Evolutionary conservation across 208 protist species (phyloP).

Genomic region (Angomonas ambiguus): DNA sequence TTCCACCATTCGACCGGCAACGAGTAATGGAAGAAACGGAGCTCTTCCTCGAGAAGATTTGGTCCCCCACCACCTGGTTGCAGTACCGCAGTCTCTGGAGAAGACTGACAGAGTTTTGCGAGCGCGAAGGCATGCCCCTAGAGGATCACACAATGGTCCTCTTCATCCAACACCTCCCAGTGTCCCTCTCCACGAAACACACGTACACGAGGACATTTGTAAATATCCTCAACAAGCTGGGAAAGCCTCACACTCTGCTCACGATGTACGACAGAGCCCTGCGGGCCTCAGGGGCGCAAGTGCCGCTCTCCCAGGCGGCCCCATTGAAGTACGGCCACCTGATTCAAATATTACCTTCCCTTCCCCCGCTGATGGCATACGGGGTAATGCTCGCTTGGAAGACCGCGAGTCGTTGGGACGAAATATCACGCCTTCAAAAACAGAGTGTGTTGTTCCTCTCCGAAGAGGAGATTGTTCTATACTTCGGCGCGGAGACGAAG

Average conservation of each 20-base stretch:
- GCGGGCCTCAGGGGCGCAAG: not conserved
- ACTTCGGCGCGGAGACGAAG: conserved; percentile 16
- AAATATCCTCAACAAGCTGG: conserved; percentile 14
- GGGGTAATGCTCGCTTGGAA: conserved; percentile 14
- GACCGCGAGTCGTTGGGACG: conserved; percentile 18
- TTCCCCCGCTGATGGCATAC: not conserved
- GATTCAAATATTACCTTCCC: not conserved
- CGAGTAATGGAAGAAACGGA: no score
- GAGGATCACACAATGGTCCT: no score
- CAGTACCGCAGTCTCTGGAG: no score
- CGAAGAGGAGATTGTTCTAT: not conserved
- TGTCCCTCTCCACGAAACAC: conserved; percentile 6
- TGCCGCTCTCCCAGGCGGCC: not conserved
- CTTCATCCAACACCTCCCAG: conserved; percentile 7
- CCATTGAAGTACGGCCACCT: conserved; percentile 9
- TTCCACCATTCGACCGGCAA: no score
- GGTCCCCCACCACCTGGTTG: no score
- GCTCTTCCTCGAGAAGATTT: no score
- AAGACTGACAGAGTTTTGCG: no score
- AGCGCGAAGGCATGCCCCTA: no score
- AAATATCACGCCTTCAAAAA: not conserved
- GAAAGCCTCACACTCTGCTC: not conserved
- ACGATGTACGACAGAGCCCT: conserved; percentile 7
- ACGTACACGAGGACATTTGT: conserved; percentile 12
- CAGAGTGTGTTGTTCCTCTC: not conserved